Evolutionary conservation across 2,329 filamentous ascomycete genomes (phyloP).

Genomic region (Lomentospora prolificans): DNA sequence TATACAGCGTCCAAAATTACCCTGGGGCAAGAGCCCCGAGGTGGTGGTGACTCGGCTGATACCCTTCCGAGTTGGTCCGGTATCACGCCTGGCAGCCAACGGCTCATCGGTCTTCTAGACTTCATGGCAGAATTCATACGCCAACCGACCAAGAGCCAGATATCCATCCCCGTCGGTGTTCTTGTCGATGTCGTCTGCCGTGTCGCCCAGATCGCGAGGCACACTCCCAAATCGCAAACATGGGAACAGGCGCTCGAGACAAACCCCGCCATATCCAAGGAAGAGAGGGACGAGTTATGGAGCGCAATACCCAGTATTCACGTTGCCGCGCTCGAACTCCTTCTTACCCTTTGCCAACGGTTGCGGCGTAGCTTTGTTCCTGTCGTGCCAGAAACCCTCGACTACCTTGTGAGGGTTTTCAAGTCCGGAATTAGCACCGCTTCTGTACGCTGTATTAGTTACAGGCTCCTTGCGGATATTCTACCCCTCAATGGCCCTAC

Average conservation of each 20-base stretch:
- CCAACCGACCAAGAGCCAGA: conserved; percentile 52
- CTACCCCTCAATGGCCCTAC: conserved; percentile 54
- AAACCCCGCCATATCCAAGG: conserved; percentile 63
- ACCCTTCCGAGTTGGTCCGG: conserved; percentile 64
- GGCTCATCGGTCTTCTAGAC: conserved; percentile 55
- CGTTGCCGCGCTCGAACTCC: conserved; percentile 54
- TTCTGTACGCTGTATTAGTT: conserved; percentile 49
- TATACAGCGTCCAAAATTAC: conserved; percentile 33
- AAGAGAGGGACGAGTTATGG: conserved; percentile 77
- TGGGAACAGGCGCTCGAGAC: conserved; percentile 46
- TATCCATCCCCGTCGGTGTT: conserved; percentile 57
- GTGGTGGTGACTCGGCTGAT: conserved; percentile 32
- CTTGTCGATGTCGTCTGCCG: conserved; percentile 62
- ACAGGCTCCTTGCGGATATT: conserved; percentile 46
- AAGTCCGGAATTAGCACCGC: conserved; percentile 42
- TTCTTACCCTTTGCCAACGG: conserved; percentile 46
- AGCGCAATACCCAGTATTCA: conserved; percentile 65
- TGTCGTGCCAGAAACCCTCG: conserved; percentile 53
- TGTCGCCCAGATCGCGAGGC: conserved; percentile 55
- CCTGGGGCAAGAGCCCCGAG: conserved; percentile 34
- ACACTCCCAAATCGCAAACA: conserved; percentile 33
- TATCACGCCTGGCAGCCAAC: conserved; percentile 61
- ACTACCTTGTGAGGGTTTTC: conserved; percentile 65
- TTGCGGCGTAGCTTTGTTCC: conserved; percentile 49
- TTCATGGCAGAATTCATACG: conserved; percentile 55